Base-by-base conservation (phyloP, 495 filamentous ascomycete species). In the Aspergillus carlsbadensis region DNA sequence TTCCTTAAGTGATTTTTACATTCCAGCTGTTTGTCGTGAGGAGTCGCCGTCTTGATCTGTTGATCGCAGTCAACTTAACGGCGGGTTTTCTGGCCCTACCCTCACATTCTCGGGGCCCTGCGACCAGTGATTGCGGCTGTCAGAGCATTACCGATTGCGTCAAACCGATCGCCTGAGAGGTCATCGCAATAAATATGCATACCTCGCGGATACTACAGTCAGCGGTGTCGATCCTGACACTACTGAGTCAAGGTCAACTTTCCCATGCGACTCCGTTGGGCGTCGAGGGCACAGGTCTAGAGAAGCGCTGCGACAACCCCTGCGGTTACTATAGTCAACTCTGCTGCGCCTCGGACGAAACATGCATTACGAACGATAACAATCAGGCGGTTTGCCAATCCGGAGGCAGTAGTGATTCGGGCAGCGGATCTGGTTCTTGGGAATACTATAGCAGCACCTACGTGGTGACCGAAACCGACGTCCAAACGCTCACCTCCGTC, bases 381-480 rank as follows among this genome's bases (percentile, higher is more conserved):
- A 67, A 76, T 48, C 69, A 85, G 65, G 84, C 85, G 24, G 70
- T 78, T 56, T 87, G 85, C 63, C 60, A 49, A 56, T 52, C 48
- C 14, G 40, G 36, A 40, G 15, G 49, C 13, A 39, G 13, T 14
- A 52, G 47, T 36, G 47, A 11, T 15, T 46, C 67, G 52, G 24
- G 59, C 56, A 56, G 65, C 57, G 59, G 58, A 43, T 14, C 57
- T 50, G 59, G 63, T 43, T 35, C 55, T 58, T 64, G 78, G 76
- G 67, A 78, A 62, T 82, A 79, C 65, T 91, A 78, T 70, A 92
- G 88, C 44, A 89, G 85, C 10, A 92, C 88, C 11, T 91, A 69
- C 58, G 72, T 80, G 17, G 56, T 64, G 24, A 76, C 73, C n/a
- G 80, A 90, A 73, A 90, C 87, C 33, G 83, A 87, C 58, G 76